Conservation (phyloP, 2,329 filamentous ascomycete species). For the Xylaria sp. region DNA sequence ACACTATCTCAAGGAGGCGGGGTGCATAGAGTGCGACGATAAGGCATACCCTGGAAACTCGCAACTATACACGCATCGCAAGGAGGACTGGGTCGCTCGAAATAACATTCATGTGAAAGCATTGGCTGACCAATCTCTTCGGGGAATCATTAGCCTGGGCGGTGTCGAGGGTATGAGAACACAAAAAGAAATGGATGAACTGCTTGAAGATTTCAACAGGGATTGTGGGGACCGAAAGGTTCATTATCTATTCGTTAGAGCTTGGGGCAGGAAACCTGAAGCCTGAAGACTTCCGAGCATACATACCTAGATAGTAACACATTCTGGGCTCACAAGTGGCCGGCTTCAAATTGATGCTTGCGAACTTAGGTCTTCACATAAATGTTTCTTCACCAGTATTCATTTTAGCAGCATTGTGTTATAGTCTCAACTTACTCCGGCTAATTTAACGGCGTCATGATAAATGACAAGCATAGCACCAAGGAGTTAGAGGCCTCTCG, state of each 20-base stretch:
- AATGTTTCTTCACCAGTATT: too few relatives aligned
- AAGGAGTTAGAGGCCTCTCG: too few relatives aligned
- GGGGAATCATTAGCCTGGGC: conserved; percentile 24
- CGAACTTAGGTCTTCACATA: too few relatives aligned
- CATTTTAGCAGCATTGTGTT: too few relatives aligned
- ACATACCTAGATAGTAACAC: not conserved
- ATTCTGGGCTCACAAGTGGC: not conserved
- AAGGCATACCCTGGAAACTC: conserved; percentile 16
- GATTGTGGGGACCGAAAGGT: conserved; percentile 19
- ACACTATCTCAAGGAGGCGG: conserved; percentile 23
- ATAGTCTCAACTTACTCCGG: too few relatives aligned
- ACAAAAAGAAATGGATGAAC: conserved; percentile 21
- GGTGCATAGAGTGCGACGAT: conserved; percentile 23
- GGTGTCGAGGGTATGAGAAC: conserved; percentile 27
- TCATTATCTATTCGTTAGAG: conserved; percentile 19
- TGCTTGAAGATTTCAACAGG: conserved; percentile 10
- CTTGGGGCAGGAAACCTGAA: conserved; percentile 27
- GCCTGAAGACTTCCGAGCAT: not conserved
- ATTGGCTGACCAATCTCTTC: conserved; percentile 18
- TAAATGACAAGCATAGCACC: too few relatives aligned
- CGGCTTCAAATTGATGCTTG: too few relatives aligned
- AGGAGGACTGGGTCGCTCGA: conserved; percentile 9
- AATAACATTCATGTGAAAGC: conserved; percentile 7
- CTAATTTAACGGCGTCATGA: too few relatives aligned
- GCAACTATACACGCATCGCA: conserved; percentile 11